phyloP scores from a whole-genome alignment of 805 yeast genomes.

The Teunomyces gatunensis region DNA sequence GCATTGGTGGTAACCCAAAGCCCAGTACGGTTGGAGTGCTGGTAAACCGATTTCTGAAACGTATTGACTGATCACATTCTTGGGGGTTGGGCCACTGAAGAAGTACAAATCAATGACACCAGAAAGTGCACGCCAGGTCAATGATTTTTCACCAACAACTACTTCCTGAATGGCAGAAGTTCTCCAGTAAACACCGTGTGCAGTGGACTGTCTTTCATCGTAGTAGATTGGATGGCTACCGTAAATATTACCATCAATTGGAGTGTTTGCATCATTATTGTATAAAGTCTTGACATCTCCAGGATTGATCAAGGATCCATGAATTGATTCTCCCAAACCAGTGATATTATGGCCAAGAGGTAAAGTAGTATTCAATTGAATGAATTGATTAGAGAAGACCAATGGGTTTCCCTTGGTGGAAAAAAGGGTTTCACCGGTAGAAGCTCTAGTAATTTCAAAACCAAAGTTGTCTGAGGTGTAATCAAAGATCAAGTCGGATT shows the following conservation, averaged over 20 bases:
- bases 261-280: constrained; percentile 26
- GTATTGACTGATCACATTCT: constrained; percentile 21
- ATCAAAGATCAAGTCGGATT: constrained; percentile 16
- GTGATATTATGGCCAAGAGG: constrained; percentile 23
- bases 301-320: constrained; percentile 22
- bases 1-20: constrained; percentile 25
- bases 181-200: constrained; percentile 32
- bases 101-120: constrained; percentile 28
- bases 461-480: constrained; percentile 12
- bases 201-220: constrained; percentile 22
- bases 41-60: constrained; percentile 21
- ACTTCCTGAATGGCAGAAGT: constrained; percentile 29
- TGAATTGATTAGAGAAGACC: constrained; percentile 30
- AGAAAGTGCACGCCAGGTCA: constrained; percentile 27
- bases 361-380: constrained; percentile 27
- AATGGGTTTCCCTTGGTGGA: constrained; percentile 27
- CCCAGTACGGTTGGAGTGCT: constrained; percentile 25
- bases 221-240: constrained; percentile 32
- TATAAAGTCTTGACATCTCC: constrained; percentile 26
- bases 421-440: constrained; percentile 22
- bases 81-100: constrained; percentile 22
- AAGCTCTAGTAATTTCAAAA: constrained; percentile 17
- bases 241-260: constrained; percentile 27
- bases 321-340: constrained; percentile 33
- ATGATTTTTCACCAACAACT: constrained; percentile 19